Evolutionary conservation across 805 yeast genomes (phyloP), one percentile per base, ranked within the genome.

Genomic region (Schizosaccharomyces osmophilus): DNA sequence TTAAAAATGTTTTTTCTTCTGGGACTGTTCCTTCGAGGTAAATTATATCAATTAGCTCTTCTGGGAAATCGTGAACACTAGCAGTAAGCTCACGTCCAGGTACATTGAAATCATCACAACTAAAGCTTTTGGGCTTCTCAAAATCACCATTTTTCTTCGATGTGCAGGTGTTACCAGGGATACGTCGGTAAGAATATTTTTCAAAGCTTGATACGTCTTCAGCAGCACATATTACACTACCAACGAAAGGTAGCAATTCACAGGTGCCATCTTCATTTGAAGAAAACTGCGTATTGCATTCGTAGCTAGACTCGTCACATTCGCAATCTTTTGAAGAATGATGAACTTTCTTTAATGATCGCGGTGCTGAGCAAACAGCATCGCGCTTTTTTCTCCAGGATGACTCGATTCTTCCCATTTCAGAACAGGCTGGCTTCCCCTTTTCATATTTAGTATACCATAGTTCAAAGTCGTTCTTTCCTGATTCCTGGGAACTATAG

Each of bases 241-340:
- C 63, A 13, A 22, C 29, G 42, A 68, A 76, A 1, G 75, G 73
- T 8, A 75, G 76, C 73, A 95, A 86, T 1, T 70, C 68, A 1
- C 78, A 78, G 19, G 71, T 66, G 0, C 66, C 62, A 61, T 70
- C 66, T 26, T 65, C 72, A 8, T 67, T 65, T 48, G 61, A 29
- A 24, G n/a, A 42, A 65, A 78, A 81, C 24, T 82, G 83, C 57
- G 71, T 74, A 1, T 78, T 75, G 71, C 95, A 87, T 67, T 86
- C 94, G 64, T 78, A 82, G 68, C 87, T 95, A 5, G 67, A 65
- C n/a, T 73, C 76, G 0, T 79, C 71, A 73, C 95, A 87, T 8
- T 73, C 72, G 70, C 95, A 87, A 8, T 78, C 70, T 61, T 79
- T 83, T 63, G 79, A 81, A 31, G 68, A 66, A 8, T 75, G 69